Base-by-base conservation (phyloP, 208 protist genomes). In the Trypanosoma cruzi region DNA sequence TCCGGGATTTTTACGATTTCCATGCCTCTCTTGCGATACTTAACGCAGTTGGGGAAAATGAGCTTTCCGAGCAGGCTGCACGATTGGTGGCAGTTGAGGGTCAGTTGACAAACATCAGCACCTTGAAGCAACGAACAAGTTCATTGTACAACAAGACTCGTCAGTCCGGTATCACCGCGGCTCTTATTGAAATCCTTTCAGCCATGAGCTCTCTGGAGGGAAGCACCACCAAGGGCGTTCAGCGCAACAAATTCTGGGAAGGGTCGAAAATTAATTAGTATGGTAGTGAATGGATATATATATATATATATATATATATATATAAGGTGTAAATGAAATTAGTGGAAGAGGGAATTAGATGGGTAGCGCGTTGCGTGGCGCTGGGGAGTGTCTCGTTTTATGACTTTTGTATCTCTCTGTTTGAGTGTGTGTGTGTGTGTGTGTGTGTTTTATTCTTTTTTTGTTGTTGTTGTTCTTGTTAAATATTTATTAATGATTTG, bases 121-220 rank as follows among this genome's bases (percentile, higher is more conserved):
- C 76, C 4, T 75, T 96, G 16, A 84, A 93, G 68, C 80, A 90
- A 62, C 81, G 86, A 77, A 94, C 91, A n/a, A 93, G 88, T 65
- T 93, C 86, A 22, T 61, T 96, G 42, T 96, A 95, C 83, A 96
- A 96, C 77, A 96, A 96, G 80, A 94, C 89, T 22, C 88, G 91
- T 24, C 89, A 96, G 76, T 88, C 81, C 70, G 89, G 83, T 76
- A 96, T 96, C 73, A 96, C 91, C 18, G 89, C 91, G 34, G 87
- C 89, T 14, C 80, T 96, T 22, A 95, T 96, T 57, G 91, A 96
- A 75, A 93, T 96, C 86, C 86, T 96, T 60, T 93, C 87, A 3
- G 89, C 91, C 36, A 95, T 96, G 91, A 94, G 88, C 62, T 93
- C 91, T 50, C 74, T 96, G n/a, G 88, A 92, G 76, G 84, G 91